phyloP scores from a whole-genome alignment of 345 rosid species.

The Garcia nutans region DNA sequence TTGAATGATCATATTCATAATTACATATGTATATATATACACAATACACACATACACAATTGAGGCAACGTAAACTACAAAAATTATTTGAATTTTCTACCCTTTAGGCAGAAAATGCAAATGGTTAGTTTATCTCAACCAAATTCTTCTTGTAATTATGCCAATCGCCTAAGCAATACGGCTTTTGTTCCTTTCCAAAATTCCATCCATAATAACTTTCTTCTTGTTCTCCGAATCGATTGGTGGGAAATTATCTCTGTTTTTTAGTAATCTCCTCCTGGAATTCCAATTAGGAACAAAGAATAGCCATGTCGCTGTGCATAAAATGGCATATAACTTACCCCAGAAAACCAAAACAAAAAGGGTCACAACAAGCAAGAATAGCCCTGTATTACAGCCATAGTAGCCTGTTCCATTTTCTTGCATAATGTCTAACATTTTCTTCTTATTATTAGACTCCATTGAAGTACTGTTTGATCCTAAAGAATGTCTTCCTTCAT shows the following conservation, averaged over 20 bases:
- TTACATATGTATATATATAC: no score
- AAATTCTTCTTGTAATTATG: neutral
- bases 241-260: neutral
- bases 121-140: no score
- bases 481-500: neutral
- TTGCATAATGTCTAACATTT: neutral
- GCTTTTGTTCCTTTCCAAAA: slow-evolving; percentile 28
- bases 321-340: slow-evolving; percentile 47
- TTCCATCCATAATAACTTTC: slow-evolving; percentile 38
- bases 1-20: no score
- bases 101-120: neutral
- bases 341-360: slow-evolving; percentile 49
- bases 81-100: neutral
- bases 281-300: slow-evolving; percentile 22
- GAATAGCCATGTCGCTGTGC: slow-evolving; percentile 47
- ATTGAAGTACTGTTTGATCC: neutral
- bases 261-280: neutral
- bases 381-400: slow-evolving; percentile 13
- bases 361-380: slow-evolving; percentile 35
- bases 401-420: slow-evolving; percentile 14
- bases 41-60: no score
- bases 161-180: neutral
- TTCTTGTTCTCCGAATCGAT: slow-evolving; percentile 35
- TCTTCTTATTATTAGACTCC: neutral
- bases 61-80: no score